These are phyloP conservation scores for Pseudogymnoascus sp. DNA, from an alignment of 2,329 filamentous ascomycete species.

Conservation along the genomic window DNA sequence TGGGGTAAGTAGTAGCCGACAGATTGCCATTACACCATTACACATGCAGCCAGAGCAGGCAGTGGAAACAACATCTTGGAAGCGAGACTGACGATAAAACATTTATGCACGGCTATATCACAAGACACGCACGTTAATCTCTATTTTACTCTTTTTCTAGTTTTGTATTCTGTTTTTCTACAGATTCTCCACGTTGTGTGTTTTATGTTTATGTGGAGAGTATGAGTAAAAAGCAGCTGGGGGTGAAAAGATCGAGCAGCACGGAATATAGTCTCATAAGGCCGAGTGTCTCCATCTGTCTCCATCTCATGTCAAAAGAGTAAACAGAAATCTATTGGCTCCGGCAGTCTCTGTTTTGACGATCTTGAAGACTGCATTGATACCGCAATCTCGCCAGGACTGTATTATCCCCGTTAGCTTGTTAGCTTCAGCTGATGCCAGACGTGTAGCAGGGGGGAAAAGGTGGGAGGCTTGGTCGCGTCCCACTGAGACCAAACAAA, in stretches of 20 bases:
- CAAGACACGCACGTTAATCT: conserved; percentile 3
- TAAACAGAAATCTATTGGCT: conserved; percentile 7
- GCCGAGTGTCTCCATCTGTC: not conserved
- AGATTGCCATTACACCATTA: not conserved
- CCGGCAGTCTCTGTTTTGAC: not conserved
- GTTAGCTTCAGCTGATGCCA: not conserved
- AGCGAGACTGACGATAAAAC: not conserved
- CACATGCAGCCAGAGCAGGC: not conserved
- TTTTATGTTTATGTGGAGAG: conserved; percentile 6
- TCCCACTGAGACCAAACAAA: not conserved
- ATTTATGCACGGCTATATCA: conserved; percentile 1
- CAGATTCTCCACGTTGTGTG: conserved; percentile 1
- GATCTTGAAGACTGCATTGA: conserved; percentile 4
- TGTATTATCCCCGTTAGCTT: not conserved
- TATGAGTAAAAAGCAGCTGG: not conserved
- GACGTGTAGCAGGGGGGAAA: no score
- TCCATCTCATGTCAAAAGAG: conserved; percentile 4
- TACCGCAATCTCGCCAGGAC: conserved; percentile 3
- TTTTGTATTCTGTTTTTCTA: not conserved
- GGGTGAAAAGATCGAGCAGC: not conserved
- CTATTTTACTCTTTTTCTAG: not conserved
- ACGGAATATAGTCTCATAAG: not conserved
- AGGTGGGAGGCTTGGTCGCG: no score
- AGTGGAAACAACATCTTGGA: conserved; percentile 1
- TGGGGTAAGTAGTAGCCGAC: not conserved